Base-by-base conservation (phyloP, 192 early-diverging fungal species). In the Jimgerdemannia flammicorona region DNA sequence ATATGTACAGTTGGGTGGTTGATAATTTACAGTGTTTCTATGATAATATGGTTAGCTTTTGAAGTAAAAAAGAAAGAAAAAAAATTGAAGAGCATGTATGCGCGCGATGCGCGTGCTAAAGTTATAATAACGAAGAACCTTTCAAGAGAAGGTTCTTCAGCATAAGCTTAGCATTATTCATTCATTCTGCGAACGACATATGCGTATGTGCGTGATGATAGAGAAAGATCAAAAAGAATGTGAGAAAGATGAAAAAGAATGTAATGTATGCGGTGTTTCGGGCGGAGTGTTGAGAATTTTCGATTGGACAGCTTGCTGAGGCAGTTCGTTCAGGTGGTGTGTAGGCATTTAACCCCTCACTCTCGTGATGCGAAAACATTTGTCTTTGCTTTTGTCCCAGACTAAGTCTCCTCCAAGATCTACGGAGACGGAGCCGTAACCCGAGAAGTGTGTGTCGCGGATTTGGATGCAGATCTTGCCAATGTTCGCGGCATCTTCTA, bases 361-460 rank as follows among this genome's bases (percentile, higher is more conserved):
- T 14, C 49, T 59, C 49, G 6, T 2, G 40, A 68, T 68, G 40
- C 67, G 67, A 68, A 14, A 68, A 19, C 67, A 2, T 2, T 68
- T 68, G 8, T 68, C 40, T 9, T 14, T 18, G 29, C 49, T 6
- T 59, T 14, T 14, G 18, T 14, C 67, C 40, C 67, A 41, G 29
- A 19, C 67, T 14, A 68, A 6, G 40, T 68, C 40, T 20, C 67
- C 19, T 14, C 29, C 67, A 19, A 68, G 19, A 68, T 68, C 67
- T 4, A 68, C 18, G 9, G 67, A 68, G 9, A 68, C 67, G 67
- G 67, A 9, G 9, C 67, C 67, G 40, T 68, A 68, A 8, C 67
- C 67, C 40, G 67, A 4, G 18, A 68, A 68, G 40, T 68, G 67
- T 8, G 67, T 10, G 40, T 68, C 67, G 67, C 67, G 67, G 29